These are phyloP conservation scores for Cladosporium sp. DNA, from an alignment of 2,329 filamentous ascomycete species.

Conservation along the genomic window DNA sequence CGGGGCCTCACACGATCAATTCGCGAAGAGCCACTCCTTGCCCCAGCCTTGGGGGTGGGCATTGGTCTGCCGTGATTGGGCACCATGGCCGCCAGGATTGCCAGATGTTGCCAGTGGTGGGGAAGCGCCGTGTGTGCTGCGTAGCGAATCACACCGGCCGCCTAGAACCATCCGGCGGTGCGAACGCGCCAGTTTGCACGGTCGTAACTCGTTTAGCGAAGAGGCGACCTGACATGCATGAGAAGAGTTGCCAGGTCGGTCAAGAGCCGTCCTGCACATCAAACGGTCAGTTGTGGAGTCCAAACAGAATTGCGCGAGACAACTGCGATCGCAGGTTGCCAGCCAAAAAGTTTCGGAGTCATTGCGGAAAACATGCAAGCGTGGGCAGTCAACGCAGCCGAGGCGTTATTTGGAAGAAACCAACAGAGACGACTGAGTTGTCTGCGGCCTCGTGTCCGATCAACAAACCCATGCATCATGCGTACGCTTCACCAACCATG, in stretches of 20 bases:
- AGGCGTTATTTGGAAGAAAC: too few species aligned
- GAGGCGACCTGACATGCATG: too few species aligned
- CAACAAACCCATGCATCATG: neutral
- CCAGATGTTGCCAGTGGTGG: slow-evolving; percentile 15
- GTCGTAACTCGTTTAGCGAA: neutral
- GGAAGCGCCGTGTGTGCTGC: slow-evolving; percentile 5
- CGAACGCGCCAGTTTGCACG: neutral
- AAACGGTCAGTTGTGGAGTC: too few species aligned
- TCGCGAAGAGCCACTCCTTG: slow-evolving; percentile 18
- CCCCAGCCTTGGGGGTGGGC: slow-evolving; percentile 15
- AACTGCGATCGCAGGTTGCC: too few species aligned
- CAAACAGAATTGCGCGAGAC: too few species aligned
- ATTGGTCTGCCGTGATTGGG: slow-evolving; percentile 17
- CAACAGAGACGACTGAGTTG: too few species aligned
- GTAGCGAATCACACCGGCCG: neutral
- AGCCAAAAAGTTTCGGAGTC: neutral
- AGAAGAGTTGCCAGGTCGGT: too few species aligned
- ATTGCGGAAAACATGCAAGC: slow-evolving; percentile 7
- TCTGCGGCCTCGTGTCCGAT: neutral
- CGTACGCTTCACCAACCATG: slow-evolving; percentile 1
- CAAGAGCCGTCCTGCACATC: too few species aligned
- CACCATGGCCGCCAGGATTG: slow-evolving; percentile 12
- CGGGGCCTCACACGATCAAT: slow-evolving; percentile 23
- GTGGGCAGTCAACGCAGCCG: too few species aligned
- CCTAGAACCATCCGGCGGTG: slow-evolving; percentile 1